Conservation (phyloP, 495 filamentous ascomycete species). For the Staphylotrichum longicolle region DNA sequence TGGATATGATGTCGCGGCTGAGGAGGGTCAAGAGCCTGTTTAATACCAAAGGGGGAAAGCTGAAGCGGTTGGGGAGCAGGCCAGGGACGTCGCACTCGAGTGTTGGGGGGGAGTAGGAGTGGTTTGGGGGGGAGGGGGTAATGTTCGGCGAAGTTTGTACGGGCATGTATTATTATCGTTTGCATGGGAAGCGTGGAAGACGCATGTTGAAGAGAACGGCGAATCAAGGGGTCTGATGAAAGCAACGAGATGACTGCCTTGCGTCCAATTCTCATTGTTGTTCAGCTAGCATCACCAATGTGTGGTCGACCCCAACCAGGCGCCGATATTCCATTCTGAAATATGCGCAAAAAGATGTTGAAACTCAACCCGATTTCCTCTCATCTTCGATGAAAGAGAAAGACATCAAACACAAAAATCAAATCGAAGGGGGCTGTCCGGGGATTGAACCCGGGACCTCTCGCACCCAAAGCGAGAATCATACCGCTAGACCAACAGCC, state of each 20-base stretch:
- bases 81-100: constrained; percentile 33
- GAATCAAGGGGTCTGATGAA: no score
- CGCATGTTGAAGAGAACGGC: neutral
- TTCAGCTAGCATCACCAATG: no score
- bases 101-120: constrained; percentile 13
- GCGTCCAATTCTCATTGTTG: no score
- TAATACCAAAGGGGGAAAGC: constrained; percentile 51
- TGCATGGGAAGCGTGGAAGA: no score
- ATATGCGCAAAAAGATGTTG: no score
- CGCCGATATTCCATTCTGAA: no score
- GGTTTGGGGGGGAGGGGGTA: neutral
- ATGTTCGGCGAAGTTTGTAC: neutral
- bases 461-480: constrained; percentile 24
- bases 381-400: neutral
- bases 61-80: constrained; percentile 33
- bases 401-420: neutral
- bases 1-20: constrained; percentile 53
- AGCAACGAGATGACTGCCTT: no score
- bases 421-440: constrained; percentile 12
- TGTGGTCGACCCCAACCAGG: no score
- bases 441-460: constrained; percentile 24
- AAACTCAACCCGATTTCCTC: no score
- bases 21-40: constrained; percentile 58
- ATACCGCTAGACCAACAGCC: constrained; percentile 23
- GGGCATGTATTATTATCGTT: no score